Conservation (phyloP, 768 basidiomycete species). For the Flagelloscypha sp. region DNA sequence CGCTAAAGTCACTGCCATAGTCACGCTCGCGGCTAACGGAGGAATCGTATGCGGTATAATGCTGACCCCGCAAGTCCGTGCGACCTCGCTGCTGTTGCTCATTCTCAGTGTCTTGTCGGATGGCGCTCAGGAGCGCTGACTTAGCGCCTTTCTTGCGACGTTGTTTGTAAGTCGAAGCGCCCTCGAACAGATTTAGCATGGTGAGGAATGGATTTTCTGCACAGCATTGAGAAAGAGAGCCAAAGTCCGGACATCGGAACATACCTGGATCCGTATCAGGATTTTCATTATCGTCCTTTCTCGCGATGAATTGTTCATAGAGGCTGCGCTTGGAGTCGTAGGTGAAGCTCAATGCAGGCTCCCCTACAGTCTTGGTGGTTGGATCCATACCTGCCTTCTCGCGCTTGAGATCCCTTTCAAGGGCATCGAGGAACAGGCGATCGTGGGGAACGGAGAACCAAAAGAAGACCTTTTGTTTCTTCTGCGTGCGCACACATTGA, state of each 20-base stretch:
- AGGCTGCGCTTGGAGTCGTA: constrained; percentile 82
- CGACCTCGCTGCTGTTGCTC: too few relatives aligned
- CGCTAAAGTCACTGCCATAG: constrained; percentile 15
- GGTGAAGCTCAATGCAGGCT: constrained; percentile 82
- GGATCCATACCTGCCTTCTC: constrained; percentile 87
- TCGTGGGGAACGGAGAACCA: constrained; percentile 99
- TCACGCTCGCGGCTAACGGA: constrained; percentile 9
- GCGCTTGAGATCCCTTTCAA: constrained; percentile 92
- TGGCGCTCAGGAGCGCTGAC: too few relatives aligned
- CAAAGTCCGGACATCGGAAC: too few relatives aligned
- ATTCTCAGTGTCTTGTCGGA: too few relatives aligned
- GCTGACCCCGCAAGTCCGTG: constrained; percentile 6
- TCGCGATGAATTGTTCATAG: constrained; percentile 74
- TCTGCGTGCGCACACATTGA: constrained; percentile 94
- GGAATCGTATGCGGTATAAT: constrained; percentile 10
- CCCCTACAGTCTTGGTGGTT: constrained; percentile 64
- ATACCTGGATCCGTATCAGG: too few relatives aligned
- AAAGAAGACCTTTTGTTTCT: constrained; percentile 99
- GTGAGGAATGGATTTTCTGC: constrained; percentile 42
- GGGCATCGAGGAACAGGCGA: constrained; percentile 91
- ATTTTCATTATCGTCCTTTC: too few relatives aligned
- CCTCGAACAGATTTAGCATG: constrained; percentile 72
- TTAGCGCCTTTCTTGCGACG: constrained; percentile 67
- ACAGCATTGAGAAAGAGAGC: too few relatives aligned
- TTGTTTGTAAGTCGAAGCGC: constrained; percentile 83